A percentile compares a stretch with the other conserved stretches of the same genome.
These are phyloP conservation scores for Echinochloa phyllopogon DNA, from an alignment of 176 grass and related monocot species.

Conservation along the genomic window DNA sequence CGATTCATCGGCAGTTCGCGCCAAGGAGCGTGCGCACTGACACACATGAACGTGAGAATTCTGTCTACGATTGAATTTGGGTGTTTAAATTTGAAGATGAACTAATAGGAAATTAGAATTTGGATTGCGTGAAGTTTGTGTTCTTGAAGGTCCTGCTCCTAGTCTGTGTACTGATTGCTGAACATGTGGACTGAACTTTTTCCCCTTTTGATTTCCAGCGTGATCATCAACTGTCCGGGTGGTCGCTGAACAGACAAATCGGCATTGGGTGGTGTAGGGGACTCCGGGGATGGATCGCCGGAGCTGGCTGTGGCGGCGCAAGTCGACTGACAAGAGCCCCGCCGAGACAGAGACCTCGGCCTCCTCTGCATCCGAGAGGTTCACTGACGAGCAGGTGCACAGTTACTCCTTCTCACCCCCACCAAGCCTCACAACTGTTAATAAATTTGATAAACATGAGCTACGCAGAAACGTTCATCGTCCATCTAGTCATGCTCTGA, in stretches of 20 bases:
- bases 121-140: constrained; percentile 11
- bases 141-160: constrained; percentile 29
- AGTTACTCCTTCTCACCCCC: background rate
- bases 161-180: background rate
- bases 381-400: constrained; percentile 73
- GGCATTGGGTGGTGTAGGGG: constrained; percentile 42
- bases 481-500: background rate
- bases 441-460: background rate
- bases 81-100: background rate
- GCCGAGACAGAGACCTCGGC: constrained; percentile 72
- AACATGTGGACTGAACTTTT: background rate
- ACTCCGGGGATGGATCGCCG: constrained; percentile 67
- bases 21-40: background rate
- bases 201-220: background rate
- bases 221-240: constrained; percentile 3
- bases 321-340: constrained; percentile 63
- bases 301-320: constrained; percentile 86
- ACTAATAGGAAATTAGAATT: background rate
- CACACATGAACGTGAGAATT: background rate
- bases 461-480: background rate
- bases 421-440: background rate
- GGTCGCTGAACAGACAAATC: constrained; percentile 29
- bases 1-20: background rate
- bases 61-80: background rate
- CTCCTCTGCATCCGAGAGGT: constrained; percentile 66